A percentile compares a stretch with the other conserved stretches of the same genome.
These are phyloP conservation scores for Ilyonectria destructans DNA, from an alignment of 2,329 filamentous ascomycete genomes.

Conservation along the genomic window DNA sequence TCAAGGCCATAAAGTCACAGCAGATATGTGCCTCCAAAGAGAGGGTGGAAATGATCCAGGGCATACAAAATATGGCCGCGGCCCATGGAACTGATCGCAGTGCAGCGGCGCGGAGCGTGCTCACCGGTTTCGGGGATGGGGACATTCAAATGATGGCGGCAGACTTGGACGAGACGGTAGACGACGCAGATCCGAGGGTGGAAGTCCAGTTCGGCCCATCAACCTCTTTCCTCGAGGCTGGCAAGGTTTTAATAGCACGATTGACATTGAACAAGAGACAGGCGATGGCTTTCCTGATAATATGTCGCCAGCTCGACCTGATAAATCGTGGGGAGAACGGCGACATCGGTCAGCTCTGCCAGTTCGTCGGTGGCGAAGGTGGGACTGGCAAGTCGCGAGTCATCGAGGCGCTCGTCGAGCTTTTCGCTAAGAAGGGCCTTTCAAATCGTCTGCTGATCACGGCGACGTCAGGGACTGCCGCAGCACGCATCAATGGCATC, in stretches of 20 bases:
- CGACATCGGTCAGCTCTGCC: constrained; percentile 24
- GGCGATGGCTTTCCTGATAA: constrained; percentile 19
- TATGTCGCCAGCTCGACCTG: constrained; percentile 24
- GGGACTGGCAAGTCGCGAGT: constrained; percentile 32
- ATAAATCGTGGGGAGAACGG: not conserved
- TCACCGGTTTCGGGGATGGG: constrained; percentile 13
- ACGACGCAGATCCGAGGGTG: not conserved
- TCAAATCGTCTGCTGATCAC: constrained; percentile 22
- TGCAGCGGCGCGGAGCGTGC: constrained; percentile 14
- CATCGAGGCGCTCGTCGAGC: constrained; percentile 22
- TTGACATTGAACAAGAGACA: constrained; percentile 13
- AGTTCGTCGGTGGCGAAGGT: constrained; percentile 32
- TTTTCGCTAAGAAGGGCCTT: constrained; percentile 13
- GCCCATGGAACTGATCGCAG: constrained; percentile 5
- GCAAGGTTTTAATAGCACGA: not conserved
- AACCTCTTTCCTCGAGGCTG: not conserved
- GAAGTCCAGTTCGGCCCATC: not conserved
- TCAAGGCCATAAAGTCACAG: not conserved
- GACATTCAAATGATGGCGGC: not conserved
- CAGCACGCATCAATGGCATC: no score
- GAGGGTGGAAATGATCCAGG: constrained; percentile 27
- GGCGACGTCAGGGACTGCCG: constrained; percentile 15
- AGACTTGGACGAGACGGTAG: not conserved
- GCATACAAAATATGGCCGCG: constrained; percentile 51
- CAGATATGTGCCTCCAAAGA: constrained; percentile 27